Base-by-base conservation (phyloP, 1,284 basidiomycete species). In the Boletus sp. region DNA sequence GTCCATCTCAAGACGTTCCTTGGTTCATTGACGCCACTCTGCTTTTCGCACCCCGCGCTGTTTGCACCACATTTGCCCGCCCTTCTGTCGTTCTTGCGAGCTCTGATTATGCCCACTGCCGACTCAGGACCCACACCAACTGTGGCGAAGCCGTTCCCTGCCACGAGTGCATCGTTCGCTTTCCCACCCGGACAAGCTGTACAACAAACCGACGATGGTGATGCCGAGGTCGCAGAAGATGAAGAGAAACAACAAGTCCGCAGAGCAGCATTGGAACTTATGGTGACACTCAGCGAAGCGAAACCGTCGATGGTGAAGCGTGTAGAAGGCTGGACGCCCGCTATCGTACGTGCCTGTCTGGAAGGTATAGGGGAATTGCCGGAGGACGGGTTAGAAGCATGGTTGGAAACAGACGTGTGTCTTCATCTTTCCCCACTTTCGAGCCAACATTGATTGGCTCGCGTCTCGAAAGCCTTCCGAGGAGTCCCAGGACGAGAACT, bases 361-460 rank as follows among this genome's bases (percentile, higher is more conserved):
- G 91, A 93, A 67, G 88, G 88, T 1, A 93, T 93, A 90, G 85
- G 88, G 25, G 90, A 92, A 73, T 79, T 94, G 30, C 83, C 86
- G 13, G 79, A 88, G 43, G 84, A 84, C 43, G 81, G 83, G 31
- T 78, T 87, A 55, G 80, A 83, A 9, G 78, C 76, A 2, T 94
- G 91, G 91, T 74, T 91, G 25, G 82, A 84, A 25, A 87, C 88
- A 28, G 91, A 94, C 73, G 91, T 93, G 69, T 66, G 81, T 79
- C 31, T 53, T 46, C 61, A 44, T 48, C 9, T 35, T 23, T 16
- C 16, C 6, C 28, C 31, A 5, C 16, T 38, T 14, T 40, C 28
- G 27, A 23, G 37, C 33, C 37, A 50, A 55, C 10, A 37, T 58
- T 64, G 52, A 65, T 37, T 21, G 44, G 10, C 19, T 23, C 37